Evolutionary conservation across 495 filamentous ascomycete genomes (phyloP), one percentile per base, ranked within the genome.

Genomic region (Beverwykella pulmonaria): DNA sequence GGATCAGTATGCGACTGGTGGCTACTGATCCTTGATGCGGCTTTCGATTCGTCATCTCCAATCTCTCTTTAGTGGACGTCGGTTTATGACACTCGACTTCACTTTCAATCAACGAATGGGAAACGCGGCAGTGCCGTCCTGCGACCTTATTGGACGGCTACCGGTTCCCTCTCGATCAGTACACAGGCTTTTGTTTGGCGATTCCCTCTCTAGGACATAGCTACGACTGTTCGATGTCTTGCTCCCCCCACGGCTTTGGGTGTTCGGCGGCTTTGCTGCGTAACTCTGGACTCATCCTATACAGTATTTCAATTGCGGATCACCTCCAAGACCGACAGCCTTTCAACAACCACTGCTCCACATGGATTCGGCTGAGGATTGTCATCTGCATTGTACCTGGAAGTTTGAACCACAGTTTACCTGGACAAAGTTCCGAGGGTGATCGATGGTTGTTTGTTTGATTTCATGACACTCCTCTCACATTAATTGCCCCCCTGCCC

Each of bases 71-170:
- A 36, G 61, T 60, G 69, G 61, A 54, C 52, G 34, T 59, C 39
- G 34, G 58, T 54, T 29, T 25, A 27, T 54, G n/a, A 29, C 22
- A 57, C 12, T 34, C 30, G 47, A 34, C 55, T 65, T 50, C 64
- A 54, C 56, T 72, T 47, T 20, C 48, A 57, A 22, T 49, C 54
- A 69, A 65, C 69, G 47, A 55, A 47, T 73, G 72, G 72, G 72
- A 74, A 74, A 74, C 57, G 72, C 72, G 72, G 72, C 72, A 64
- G 61, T 65, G 72, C 68, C 68, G 68, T 74, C 71, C 70, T 64
- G 30, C 32, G 58, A 62, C 57, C 32, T 22, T 54, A 39, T 63
- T 53, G 71, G 67, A 73, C 55, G 71, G 71, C 67, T 27, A 56
- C 29, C 53, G 23, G 22, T 65, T 68, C 39, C 26, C 59, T 39